phyloP scores from a whole-genome alignment of 208 protist genomes.

The Trypanosoma grayi region DNA sequence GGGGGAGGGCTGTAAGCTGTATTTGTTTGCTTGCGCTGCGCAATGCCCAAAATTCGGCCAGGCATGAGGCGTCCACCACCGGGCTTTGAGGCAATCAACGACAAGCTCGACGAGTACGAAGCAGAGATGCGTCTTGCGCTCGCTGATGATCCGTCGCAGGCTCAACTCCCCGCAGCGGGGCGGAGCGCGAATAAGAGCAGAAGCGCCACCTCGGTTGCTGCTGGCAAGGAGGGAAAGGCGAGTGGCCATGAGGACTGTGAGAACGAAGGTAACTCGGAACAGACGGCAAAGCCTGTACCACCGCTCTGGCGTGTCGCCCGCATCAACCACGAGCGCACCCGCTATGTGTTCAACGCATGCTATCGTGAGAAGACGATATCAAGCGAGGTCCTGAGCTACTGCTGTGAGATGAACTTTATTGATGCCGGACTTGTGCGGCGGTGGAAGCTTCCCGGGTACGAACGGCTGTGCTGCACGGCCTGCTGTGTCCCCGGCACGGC shows the following conservation, averaged over 20 bases:
- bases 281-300: slow-evolving; percentile 39
- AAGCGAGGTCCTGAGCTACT: slow-evolving; percentile 82
- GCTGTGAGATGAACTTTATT: slow-evolving; percentile 82
- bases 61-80: slow-evolving; percentile 81
- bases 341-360: slow-evolving; percentile 74
- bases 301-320: slow-evolving; percentile 76
- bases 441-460: slow-evolving; percentile 83
- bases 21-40: neutral
- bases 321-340: slow-evolving; percentile 82
- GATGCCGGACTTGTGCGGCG: slow-evolving; percentile 67
- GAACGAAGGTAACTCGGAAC: too few relatives aligned
- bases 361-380: slow-evolving; percentile 42
- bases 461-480: slow-evolving; percentile 78
- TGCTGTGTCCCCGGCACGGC: slow-evolving; percentile 74
- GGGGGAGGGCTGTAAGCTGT: neutral
- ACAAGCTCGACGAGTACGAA: slow-evolving; percentile 67
- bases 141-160: slow-evolving; percentile 54
- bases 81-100: slow-evolving; percentile 66
- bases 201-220: neutral
- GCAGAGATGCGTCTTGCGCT: slow-evolving; percentile 67
- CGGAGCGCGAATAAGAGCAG: neutral
- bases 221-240: slow-evolving; percentile 10
- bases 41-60: slow-evolving; percentile 74
- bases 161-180: neutral
- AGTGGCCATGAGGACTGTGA: slow-evolving; percentile 9